These are phyloP conservation scores for Irpex rosettiformis DNA, from an alignment of 1,284 basidiomycete genomes.

Conservation along the genomic window DNA sequence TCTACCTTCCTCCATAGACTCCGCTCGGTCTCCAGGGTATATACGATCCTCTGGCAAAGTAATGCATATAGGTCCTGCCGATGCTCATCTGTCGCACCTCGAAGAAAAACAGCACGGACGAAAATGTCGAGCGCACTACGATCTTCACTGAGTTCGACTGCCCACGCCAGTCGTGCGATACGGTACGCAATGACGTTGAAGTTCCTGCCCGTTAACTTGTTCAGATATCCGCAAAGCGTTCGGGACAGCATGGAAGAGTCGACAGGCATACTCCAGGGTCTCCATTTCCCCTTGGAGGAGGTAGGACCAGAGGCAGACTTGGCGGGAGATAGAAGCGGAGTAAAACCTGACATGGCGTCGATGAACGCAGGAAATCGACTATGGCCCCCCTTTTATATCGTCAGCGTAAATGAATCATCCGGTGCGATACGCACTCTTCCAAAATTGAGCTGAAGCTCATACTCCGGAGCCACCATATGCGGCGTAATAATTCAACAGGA, in stretches of 20 bases:
- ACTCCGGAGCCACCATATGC: neutral
- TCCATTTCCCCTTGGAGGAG: conserved; percentile 18
- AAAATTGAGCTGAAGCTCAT: neutral
- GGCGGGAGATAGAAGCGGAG: conserved; percentile 6
- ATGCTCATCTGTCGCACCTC: conserved; percentile 18
- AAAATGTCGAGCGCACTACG: conserved; percentile 17
- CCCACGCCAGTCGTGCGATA: conserved; percentile 18
- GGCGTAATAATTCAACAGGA: neutral
- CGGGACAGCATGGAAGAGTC: conserved; percentile 12
- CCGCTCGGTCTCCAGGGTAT: conserved; percentile 26
- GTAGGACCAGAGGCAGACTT: conserved; percentile 18
- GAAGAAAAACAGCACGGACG: conserved; percentile 19
- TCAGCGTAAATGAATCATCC: neutral
- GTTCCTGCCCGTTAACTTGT: conserved; percentile 23
- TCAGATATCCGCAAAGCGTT: conserved; percentile 24
- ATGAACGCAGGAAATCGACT: neutral
- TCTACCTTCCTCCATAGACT: conserved; percentile 27
- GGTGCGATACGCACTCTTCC: neutral
- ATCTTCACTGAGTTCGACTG: conserved; percentile 20
- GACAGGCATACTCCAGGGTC: conserved; percentile 24
- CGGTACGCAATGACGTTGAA: conserved; percentile 19
- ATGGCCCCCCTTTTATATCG: neutral
- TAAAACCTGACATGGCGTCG: neutral
- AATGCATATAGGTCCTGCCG: conserved; percentile 20
- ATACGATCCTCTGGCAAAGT: conserved; percentile 24